phyloP scores from a whole-genome alignment of 345 rosid species.

The Pistacia integerrima region DNA sequence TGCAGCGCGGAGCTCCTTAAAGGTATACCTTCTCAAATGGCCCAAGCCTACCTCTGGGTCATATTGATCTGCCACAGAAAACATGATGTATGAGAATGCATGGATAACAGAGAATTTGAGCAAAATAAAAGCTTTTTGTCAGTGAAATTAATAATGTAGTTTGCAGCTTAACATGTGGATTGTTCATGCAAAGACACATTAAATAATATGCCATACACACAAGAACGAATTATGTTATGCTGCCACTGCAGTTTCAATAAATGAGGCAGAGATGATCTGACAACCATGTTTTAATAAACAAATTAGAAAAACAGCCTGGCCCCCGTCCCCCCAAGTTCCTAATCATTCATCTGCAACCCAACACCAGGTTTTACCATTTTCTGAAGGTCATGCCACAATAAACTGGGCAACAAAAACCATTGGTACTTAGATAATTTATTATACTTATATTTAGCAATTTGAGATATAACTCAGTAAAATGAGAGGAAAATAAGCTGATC shows the following conservation, averaged over 20 bases:
- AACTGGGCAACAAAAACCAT: neutral
- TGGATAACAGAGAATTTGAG: neutral
- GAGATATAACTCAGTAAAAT: neutral
- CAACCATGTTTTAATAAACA: neutral
- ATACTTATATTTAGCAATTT: neutral
- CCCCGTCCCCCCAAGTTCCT: too few species aligned
- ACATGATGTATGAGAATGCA: constrained; percentile 15
- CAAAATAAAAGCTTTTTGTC: neutral
- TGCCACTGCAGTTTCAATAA: neutral
- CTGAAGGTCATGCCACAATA: too few species aligned
- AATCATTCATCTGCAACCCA: neutral
- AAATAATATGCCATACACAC: neutral
- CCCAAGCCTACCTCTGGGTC: constrained; percentile 90
- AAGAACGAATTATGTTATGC: neutral
- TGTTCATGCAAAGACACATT: neutral
- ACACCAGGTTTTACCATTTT: neutral
- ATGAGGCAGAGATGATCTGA: neutral
- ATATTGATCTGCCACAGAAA: constrained; percentile 69
- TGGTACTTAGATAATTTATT: neutral
- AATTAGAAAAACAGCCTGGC: neutral
- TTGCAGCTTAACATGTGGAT: neutral
- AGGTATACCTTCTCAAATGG: constrained; percentile 80
- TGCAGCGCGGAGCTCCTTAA: constrained; percentile 90
- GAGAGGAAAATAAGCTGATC: neutral
- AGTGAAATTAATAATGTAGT: neutral